These are phyloP conservation scores for Coprinopsis cinerea DNA, from an alignment of 768 basidiomycete genomes.

Conservation along the genomic window DNA sequence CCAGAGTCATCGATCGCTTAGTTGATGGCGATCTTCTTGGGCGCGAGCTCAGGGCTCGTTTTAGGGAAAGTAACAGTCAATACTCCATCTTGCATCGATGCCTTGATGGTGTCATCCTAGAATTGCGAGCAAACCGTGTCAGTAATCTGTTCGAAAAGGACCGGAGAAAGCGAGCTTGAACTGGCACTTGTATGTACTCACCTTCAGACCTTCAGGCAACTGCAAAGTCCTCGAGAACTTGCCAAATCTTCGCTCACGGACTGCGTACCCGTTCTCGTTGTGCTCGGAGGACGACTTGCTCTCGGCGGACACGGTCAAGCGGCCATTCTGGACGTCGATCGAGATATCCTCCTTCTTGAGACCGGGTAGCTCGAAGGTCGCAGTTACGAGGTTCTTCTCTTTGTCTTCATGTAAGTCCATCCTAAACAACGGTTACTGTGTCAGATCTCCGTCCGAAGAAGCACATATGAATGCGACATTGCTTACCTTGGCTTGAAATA, in stretches of 20 bases:
- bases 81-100: no score
- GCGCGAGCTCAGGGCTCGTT: no score
- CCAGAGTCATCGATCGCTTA: no score
- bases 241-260: conserved; percentile 41
- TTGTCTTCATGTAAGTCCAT: conserved; percentile 45
- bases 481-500: conserved; percentile 25
- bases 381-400: conserved; percentile 38
- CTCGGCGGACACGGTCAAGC: conserved; percentile 49
- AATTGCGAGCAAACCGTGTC: no score
- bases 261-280: conserved; percentile 26
- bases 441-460: no score
- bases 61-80: no score
- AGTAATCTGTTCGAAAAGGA: no score
- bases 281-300: conserved; percentile 24
- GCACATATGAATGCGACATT: no score
- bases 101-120: no score
- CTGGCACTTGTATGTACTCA: conserved; percentile 18
- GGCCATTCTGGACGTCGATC: conserved; percentile 45
- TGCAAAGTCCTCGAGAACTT: conserved; percentile 34
- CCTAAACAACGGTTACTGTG: conserved; percentile 19
- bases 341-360: no score
- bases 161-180: no score
- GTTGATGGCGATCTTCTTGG: no score
- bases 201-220: conserved; percentile 43
- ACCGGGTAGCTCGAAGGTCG: conserved; percentile 51